Evolutionary conservation across 768 basidiomycete genomes (phyloP).

Genomic region (Leccinum uliginosum): DNA sequence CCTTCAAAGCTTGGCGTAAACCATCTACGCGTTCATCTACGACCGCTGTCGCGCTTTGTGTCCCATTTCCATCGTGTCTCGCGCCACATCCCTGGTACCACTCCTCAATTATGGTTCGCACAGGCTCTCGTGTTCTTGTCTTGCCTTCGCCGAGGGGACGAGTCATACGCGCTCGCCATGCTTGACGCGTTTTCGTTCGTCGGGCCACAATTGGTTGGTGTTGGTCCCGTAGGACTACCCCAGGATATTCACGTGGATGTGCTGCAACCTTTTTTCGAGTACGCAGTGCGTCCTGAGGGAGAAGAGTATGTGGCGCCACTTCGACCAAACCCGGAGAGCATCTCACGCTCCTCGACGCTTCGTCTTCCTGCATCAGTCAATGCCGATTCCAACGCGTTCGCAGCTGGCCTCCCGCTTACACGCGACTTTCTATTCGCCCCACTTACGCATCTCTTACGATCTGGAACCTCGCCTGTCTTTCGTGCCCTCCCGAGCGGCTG

Average conservation of each 20-base stretch:
- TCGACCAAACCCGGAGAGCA: constrained; percentile 47
- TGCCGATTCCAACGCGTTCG: not conserved
- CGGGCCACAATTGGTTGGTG: constrained; percentile 15
- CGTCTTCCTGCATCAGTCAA: constrained; percentile 24
- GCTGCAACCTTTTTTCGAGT: constrained; percentile 52
- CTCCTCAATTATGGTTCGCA: constrained; percentile 59
- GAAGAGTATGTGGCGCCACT: constrained; percentile 49
- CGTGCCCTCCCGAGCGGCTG: constrained; percentile 61
- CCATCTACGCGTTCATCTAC: constrained; percentile 20
- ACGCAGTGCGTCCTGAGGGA: constrained; percentile 38
- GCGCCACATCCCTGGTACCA: constrained; percentile 48
- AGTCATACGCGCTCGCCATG: constrained; percentile 47
- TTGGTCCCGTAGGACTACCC: constrained; percentile 20
- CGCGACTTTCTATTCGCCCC: constrained; percentile 68
- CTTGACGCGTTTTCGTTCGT: constrained; percentile 24
- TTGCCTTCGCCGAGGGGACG: constrained; percentile 69
- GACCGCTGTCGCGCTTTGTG: constrained; percentile 55
- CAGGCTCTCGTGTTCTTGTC: constrained; percentile 57
- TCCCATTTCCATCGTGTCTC: constrained; percentile 55
- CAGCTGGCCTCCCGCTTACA: constrained; percentile 42
- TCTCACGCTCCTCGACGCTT: constrained; percentile 54
- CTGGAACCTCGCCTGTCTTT: constrained; percentile 70
- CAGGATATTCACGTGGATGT: constrained; percentile 26
- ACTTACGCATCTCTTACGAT: constrained; percentile 75
- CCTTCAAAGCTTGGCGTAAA: constrained; percentile 2